phyloP scores from a whole-genome alignment of 345 rosid species.

The Turnera subulata region DNA sequence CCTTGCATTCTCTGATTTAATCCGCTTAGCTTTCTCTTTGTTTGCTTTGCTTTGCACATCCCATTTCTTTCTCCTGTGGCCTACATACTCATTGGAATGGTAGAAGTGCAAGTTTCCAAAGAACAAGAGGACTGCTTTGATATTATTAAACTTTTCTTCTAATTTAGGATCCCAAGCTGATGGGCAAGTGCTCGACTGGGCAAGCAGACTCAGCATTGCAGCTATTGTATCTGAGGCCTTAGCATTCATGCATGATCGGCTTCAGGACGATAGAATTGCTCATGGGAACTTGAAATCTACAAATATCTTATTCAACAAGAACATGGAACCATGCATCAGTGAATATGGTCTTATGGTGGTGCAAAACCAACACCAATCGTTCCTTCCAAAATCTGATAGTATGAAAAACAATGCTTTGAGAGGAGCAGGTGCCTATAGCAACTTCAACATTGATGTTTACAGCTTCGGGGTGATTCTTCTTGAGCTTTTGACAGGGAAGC shows the following conservation, averaged over 20 bases:
- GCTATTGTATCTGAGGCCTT: constrained; percentile 35
- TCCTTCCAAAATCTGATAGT: constrained; percentile 11
- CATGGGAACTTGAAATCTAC: constrained; percentile 66
- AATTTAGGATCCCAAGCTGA: constrained; percentile 38
- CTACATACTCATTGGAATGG: background rate
- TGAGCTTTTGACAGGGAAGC: constrained; percentile 57
- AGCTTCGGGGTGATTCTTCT: constrained; percentile 54
- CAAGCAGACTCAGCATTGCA: constrained; percentile 46
- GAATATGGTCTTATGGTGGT: constrained; percentile 52
- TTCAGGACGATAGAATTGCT: constrained; percentile 37
- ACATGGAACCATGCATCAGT: constrained; percentile 50
- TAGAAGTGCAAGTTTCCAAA: background rate
- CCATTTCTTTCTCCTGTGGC: background rate
- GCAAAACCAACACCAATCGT: constrained; percentile 25
- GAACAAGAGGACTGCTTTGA: background rate
- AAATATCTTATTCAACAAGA: constrained; percentile 43
- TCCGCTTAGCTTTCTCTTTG: no score
- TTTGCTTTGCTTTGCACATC: no score
- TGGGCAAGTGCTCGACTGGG: constrained; percentile 43
- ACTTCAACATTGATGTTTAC: constrained; percentile 39
- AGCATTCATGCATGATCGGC: constrained; percentile 42
- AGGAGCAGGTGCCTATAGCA: background rate
- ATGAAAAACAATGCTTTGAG: background rate
- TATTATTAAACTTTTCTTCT: background rate
- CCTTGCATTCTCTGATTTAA: background rate